Evolutionary conservation across 305 asterid species (phyloP).

Genomic region (Solanum chacoense): DNA sequence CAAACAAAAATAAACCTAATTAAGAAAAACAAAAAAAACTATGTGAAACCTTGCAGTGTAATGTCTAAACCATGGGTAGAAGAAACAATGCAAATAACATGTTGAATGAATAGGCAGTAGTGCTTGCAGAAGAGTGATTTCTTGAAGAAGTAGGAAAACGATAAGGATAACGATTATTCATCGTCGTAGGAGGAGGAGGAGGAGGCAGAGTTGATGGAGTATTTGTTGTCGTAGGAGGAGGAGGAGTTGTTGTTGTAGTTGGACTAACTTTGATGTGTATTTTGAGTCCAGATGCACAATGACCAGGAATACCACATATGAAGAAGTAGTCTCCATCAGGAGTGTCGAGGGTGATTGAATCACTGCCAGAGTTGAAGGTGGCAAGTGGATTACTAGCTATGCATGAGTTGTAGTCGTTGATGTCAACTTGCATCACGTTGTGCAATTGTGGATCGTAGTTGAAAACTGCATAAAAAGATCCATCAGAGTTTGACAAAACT

Average conservation of each 20-base stretch:
- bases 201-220: neutral
- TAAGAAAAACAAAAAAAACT: neutral
- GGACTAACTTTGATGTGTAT: neutral
- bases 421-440: neutral
- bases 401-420: neutral
- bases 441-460: neutral
- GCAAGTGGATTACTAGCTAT: neutral
- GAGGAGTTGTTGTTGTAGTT: neutral
- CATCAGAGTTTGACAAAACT: neutral
- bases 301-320: neutral
- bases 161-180: neutral
- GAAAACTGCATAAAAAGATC: neutral
- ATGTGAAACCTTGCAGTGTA: neutral
- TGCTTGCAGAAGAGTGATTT: neutral
- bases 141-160: neutral
- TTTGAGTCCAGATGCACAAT: neutral
- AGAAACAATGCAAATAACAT: neutral
- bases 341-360: neutral
- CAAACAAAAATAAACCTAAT: neutral
- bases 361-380: neutral
- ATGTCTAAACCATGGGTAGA: neutral
- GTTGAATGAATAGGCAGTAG: neutral
- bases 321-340: neutral
- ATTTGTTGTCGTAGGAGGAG: too few relatives aligned
- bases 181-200: neutral